Evolutionary conservation across 148 eudicot genomes (phyloP).

Genomic region (Camellia lanceoleosa): DNA sequence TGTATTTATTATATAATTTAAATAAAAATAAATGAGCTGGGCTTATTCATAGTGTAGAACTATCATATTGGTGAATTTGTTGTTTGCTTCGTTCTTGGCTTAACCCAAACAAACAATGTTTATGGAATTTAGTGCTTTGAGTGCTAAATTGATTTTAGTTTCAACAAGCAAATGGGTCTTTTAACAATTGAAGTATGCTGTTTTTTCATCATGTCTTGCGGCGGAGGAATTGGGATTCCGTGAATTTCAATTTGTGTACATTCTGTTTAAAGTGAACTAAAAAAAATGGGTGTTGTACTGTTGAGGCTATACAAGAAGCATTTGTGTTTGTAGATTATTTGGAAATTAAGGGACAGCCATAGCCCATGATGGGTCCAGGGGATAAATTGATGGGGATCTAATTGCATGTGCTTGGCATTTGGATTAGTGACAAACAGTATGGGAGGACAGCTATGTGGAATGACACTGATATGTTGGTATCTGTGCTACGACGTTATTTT

Average conservation of each 20-base stretch:
- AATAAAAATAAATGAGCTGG: no score
- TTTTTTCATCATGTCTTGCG: not conserved
- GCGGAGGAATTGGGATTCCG: not conserved
- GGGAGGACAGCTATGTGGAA: slow-evolving; percentile 15
- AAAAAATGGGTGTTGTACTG: not conserved
- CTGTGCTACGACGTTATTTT: not conserved
- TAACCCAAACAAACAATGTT: not conserved
- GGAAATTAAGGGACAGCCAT: slow-evolving; percentile 2
- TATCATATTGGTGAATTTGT: not conserved
- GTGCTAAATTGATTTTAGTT: not conserved
- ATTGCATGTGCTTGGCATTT: slow-evolving; percentile 40
- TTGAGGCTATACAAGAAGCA: not conserved
- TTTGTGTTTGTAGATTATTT: not conserved
- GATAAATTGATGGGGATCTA: slow-evolving; percentile 13
- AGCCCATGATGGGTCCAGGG: slow-evolving; percentile 19
- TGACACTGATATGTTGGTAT: not conserved
- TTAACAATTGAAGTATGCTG: not conserved
- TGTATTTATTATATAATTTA: no score
- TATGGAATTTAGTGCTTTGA: not conserved
- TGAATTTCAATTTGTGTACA: not conserved
- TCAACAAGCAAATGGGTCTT: not conserved
- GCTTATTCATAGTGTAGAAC: not conserved
- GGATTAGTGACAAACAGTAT: slow-evolving; percentile 9
- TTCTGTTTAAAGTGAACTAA: not conserved
- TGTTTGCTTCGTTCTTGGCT: not conserved